phyloP scores from a whole-genome alignment of 2,329 filamentous ascomycete species.

The Colletotrichum cordylinicola region DNA sequence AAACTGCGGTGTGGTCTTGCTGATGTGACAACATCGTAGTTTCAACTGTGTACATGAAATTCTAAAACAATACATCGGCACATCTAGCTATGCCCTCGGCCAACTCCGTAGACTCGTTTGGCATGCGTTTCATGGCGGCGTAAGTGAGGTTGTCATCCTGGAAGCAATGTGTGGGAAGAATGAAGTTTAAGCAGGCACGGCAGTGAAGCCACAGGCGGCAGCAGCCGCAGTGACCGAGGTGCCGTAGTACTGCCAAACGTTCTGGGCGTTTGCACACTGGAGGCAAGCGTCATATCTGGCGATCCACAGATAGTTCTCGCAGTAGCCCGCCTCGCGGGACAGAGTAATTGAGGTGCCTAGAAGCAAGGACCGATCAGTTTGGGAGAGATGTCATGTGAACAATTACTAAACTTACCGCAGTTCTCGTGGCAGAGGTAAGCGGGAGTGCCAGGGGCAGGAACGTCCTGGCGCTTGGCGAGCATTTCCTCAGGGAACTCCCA shows the following conservation, averaged over 20 bases:
- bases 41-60: too few relatives aligned
- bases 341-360: conserved; percentile 38
- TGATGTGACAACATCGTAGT: too few relatives aligned
- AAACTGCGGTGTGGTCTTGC: too few relatives aligned
- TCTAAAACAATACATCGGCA: too few relatives aligned
- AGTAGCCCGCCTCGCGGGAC: conserved; percentile 35
- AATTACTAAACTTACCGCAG: conserved; percentile 45
- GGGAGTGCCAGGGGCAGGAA: conserved; percentile 29
- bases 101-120: too few relatives aligned
- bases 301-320: conserved; percentile 31
- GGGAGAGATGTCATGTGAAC: rapidly evolving
- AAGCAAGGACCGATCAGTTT: background rate
- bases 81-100: too few relatives aligned
- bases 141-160: too few relatives aligned
- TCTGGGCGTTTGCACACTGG: conserved; percentile 44
- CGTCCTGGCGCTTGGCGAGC: conserved; percentile 46
- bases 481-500: conserved; percentile 34
- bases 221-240: conserved; percentile 41
- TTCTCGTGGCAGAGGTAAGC: conserved; percentile 54
- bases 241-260: conserved; percentile 52
- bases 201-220: conserved; percentile 35
- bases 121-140: too few relatives aligned
- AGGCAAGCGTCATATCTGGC: conserved; percentile 42
- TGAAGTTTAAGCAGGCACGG: too few relatives aligned
- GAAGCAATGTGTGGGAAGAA: too few relatives aligned